Evolutionary conservation across 1,284 basidiomycete genomes (phyloP).

Genomic region (Anthracocystis panici-leucophaei): DNA sequence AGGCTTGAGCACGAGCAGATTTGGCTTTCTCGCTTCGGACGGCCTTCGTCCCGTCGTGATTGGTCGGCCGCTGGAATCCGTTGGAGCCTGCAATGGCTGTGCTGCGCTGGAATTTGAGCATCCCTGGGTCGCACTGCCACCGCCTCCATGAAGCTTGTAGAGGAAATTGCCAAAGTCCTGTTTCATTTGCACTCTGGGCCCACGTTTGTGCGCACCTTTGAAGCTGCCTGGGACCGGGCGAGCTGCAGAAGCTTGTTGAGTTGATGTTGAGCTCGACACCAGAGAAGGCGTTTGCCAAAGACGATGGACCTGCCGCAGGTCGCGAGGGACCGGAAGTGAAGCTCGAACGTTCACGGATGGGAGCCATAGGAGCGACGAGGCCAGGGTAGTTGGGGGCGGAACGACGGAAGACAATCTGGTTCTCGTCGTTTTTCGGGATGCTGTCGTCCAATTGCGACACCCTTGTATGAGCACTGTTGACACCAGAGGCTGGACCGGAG

Average conservation of each 20-base stretch:
- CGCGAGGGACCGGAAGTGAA: background rate
- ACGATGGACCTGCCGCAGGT: background rate
- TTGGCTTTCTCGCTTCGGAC: slow-evolving; percentile 26
- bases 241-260: slow-evolving; percentile 2
- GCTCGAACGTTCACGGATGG: slow-evolving; percentile 7
- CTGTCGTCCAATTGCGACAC: slow-evolving; percentile 41
- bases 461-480: slow-evolving; percentile 22
- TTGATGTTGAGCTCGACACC: background rate
- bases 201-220: slow-evolving; percentile 42
- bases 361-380: slow-evolving; percentile 14
- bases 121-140: background rate
- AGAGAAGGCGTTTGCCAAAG: background rate
- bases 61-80: slow-evolving; percentile 14
- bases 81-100: slow-evolving; percentile 12
- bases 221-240: slow-evolving; percentile 35
- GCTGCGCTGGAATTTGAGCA: background rate
- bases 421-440: slow-evolving; percentile 30
- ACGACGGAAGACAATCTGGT: slow-evolving; percentile 33
- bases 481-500: slow-evolving; percentile 11
- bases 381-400: slow-evolving; percentile 26
- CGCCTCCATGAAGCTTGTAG: slow-evolving; percentile 8
- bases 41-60: slow-evolving; percentile 18
- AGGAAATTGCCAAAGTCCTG: slow-evolving; percentile 27
- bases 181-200: slow-evolving; percentile 29
- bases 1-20: slow-evolving; percentile 28